A percentile compares a stretch with the other conserved stretches of the same genome.
Evolutionary conservation across 2,329 filamentous ascomycete genomes (phyloP).

Genomic region (Pseudomassariella vexata): DNA sequence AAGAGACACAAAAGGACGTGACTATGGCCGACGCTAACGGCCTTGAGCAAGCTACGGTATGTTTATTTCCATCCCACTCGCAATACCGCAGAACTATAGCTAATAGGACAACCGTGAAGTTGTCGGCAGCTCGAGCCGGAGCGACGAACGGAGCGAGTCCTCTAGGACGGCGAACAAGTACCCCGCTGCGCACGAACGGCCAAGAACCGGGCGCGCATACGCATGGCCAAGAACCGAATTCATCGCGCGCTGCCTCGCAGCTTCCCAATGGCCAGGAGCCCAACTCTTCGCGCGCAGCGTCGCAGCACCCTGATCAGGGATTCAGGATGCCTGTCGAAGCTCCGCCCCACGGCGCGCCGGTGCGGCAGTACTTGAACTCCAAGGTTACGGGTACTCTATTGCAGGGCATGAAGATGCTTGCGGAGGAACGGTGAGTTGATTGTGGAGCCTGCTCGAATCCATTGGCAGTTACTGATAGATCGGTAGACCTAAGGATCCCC

Average conservation of each 20-base stretch:
- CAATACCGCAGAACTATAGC: background rate
- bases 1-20: conserved; percentile 26
- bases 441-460: too few relatives aligned
- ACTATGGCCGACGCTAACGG: conserved; percentile 36
- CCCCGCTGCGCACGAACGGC: conserved; percentile 34
- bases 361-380: conserved; percentile 65
- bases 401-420: conserved; percentile 70
- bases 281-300: conserved; percentile 46
- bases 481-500: conserved; percentile 59
- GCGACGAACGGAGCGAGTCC: conserved; percentile 31
- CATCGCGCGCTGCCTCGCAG: conserved; percentile 43
- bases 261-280: conserved; percentile 24
- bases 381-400: conserved; percentile 63
- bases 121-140: too few relatives aligned
- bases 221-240: conserved; percentile 28
- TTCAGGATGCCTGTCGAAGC: conserved; percentile 55
- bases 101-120: too few relatives aligned
- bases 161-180: conserved; percentile 39
- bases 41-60: conserved; percentile 34
- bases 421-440: conserved; percentile 60
- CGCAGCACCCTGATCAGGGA: conserved; percentile 47
- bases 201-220: too few relatives aligned
- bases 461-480: conserved; percentile 2
- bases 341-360: conserved; percentile 60
- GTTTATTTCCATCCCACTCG: conserved; percentile 12